These are phyloP conservation scores for Chenopodium quinoa DNA, from an alignment of 148 eudicot genomes.

Conservation along the genomic window DNA sequence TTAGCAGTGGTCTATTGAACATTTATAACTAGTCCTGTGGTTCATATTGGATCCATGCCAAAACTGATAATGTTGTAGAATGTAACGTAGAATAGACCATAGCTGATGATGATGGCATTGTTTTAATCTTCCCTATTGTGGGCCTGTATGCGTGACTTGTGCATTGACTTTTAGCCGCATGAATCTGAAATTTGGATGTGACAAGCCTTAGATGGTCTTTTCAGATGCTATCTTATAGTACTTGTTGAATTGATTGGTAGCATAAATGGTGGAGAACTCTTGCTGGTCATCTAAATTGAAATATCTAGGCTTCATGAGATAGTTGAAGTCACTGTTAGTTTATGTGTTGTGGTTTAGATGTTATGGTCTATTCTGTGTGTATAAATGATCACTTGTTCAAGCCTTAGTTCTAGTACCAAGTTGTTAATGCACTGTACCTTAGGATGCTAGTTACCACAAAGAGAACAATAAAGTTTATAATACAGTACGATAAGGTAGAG, in stretches of 20 bases:
- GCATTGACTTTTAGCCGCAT: background rate
- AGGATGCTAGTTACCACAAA: slow-evolving; percentile 17
- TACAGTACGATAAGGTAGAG: background rate
- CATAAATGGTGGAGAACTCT: background rate
- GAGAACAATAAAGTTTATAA: background rate
- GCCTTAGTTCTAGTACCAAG: background rate
- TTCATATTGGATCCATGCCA: background rate
- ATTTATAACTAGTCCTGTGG: background rate
- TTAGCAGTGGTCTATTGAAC: background rate
- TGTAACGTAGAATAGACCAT: background rate
- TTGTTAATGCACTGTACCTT: background rate
- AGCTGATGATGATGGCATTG: background rate
- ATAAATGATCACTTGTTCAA: background rate
- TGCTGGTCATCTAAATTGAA: background rate
- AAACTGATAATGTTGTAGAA: background rate
- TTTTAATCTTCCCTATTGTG: background rate
- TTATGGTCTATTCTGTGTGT: background rate
- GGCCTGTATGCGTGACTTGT: background rate
- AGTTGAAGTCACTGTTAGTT: background rate
- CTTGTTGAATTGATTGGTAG: too few relatives aligned
- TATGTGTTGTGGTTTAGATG: background rate
- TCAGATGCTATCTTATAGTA: background rate
- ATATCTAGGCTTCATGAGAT: background rate
- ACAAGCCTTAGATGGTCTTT: background rate
- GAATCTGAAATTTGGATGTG: background rate